phyloP scores from a whole-genome alignment of 805 yeast genomes.

The Lipomyces orientalis region DNA sequence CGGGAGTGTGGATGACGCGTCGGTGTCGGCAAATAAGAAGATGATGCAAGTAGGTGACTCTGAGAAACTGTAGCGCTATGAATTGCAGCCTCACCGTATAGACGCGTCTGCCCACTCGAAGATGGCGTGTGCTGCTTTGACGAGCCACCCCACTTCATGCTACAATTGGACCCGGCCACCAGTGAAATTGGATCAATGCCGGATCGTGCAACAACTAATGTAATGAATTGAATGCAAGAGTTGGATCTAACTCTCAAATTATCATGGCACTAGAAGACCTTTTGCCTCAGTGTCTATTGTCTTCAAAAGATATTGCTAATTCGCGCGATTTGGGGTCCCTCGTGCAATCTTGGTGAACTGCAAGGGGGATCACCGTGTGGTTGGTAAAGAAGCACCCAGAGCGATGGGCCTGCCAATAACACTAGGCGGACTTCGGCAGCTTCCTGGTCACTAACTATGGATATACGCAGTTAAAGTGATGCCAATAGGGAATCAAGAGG shows the following conservation, averaged over 20 bases:
- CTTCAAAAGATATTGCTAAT: background rate
- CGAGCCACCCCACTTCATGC: slow-evolving; percentile 25
- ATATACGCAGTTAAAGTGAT: no score
- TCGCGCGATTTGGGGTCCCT: background rate
- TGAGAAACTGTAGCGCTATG: background rate
- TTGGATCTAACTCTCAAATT: background rate
- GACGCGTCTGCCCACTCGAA: background rate
- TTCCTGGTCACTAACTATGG: no score
- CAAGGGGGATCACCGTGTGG: no score
- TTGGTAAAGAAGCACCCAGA: no score
- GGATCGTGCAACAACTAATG: background rate
- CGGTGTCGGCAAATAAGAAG: background rate
- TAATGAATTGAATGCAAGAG: background rate
- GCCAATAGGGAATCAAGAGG: no score
- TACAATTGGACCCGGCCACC: background rate
- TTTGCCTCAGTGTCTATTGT: background rate
- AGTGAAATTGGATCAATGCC: background rate
- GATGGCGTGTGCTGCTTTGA: slow-evolving; percentile 13
- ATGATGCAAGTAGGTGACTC: background rate
- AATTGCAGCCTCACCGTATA: background rate
- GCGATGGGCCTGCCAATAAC: no score
- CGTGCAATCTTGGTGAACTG: background rate
- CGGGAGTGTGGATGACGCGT: background rate
- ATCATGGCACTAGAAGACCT: background rate
- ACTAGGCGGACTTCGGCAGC: no score